Base-by-base conservation (phyloP, 306 rosid genomes). In the Vicia villosa region DNA sequence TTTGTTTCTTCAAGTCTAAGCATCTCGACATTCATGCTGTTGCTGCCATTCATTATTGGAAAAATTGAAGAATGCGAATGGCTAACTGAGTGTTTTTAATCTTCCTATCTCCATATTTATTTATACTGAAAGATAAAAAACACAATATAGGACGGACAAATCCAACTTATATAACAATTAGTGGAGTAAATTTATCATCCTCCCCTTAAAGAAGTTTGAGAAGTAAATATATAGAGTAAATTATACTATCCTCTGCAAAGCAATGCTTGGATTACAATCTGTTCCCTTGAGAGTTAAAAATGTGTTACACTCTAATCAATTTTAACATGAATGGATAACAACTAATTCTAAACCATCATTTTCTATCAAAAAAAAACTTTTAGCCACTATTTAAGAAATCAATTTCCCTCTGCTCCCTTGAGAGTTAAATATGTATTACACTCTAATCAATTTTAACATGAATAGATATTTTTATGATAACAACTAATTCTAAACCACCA, bases 1-100 rank as follows among this genome's bases (percentile, higher is more conserved):
- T 74, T 56, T 74, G 10, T 38, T 66, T 43, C 62, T 70, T 60
- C 49, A 32, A 38, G 52, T 42, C 12, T 73, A 74, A 32, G 28
- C 59, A 30, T 65, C 17, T 57, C 16, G 24, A 4, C 57, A 40
- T 47, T 58, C 69, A 24, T 59, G 24, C 4, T 37, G 17, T 49
- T 56, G 50, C 41, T 73, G 37, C 36, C 74, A 55, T 51, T 52
- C 34, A 30, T 49, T 58, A 28, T 71, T 16, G 19, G 51, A 59
- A 38, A 34, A 46, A 47, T 46, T 60, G 55, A 49, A 50, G 34
- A 63, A 73, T 40, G 55, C 30, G 34, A 17, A 51, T 34, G 42
- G 4, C 50, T 19, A 1, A 34, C 50, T 12, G 4, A 34, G 16
- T 66, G 45, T 16, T 66, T 41, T 24, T 66, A 47, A 17, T 47